These are phyloP conservation scores for Wickerhamomyces queroliae DNA, from an alignment of 805 yeast species.

Conservation along the genomic window DNA sequence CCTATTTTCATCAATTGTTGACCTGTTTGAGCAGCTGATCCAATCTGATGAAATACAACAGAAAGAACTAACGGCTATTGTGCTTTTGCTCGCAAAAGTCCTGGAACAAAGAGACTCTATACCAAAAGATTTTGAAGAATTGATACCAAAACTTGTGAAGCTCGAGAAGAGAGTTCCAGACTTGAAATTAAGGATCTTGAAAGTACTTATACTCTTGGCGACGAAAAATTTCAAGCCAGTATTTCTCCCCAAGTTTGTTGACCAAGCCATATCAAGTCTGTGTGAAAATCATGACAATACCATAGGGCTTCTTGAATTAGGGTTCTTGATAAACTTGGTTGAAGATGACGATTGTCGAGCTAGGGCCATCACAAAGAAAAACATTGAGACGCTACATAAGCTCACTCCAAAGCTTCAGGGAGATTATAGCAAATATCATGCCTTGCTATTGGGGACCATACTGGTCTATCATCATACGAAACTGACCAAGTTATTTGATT, in stretches of 20 bases:
- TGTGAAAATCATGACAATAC: slow-evolving; percentile 4
- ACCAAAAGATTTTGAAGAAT: not conserved
- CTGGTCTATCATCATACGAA: slow-evolving; percentile 1
- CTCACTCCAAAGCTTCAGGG: slow-evolving; percentile 4
- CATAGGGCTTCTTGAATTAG: slow-evolving; percentile 14
- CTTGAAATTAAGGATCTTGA: slow-evolving; percentile 6
- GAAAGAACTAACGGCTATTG: not conserved
- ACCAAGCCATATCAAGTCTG: not conserved
- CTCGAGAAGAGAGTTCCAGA: not conserved
- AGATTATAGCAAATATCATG: slow-evolving; percentile 10
- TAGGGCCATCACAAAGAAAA: not conserved
- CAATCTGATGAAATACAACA: not conserved
- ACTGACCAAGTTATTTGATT: slow-evolving; percentile 8
- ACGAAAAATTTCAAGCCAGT: slow-evolving; percentile 6
- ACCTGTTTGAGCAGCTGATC: not conserved
- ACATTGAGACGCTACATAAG: slow-evolving; percentile 4
- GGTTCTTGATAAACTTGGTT: slow-evolving; percentile 16
- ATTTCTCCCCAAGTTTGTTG: not conserved
- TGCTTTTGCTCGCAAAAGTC: slow-evolving; percentile 11
- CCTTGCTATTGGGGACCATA: slow-evolving; percentile 14
- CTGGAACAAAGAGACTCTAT: slow-evolving; percentile 1
- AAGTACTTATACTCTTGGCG: slow-evolving; percentile 13
- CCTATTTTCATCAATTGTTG: not conserved
- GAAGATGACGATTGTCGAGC: slow-evolving; percentile 8
- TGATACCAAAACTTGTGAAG: not conserved